Percentiles rank a stretch among this genome's conserved stretches.
Evolutionary conservation across 305 asterid genomes (phyloP).

Genomic region (Nicotiana rustica): DNA sequence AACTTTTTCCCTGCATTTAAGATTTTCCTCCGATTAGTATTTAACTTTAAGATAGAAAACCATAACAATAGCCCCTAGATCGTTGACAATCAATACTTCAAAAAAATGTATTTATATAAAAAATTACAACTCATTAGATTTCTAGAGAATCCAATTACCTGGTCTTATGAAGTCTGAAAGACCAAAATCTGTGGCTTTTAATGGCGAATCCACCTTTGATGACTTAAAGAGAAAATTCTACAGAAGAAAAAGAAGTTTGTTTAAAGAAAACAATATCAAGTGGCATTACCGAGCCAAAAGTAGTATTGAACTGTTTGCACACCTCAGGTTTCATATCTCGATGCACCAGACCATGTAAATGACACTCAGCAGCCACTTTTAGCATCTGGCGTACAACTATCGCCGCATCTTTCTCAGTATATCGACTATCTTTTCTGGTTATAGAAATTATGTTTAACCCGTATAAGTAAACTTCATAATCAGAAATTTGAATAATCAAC

Average conservation of each 20-base stretch:
- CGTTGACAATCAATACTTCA: neutral
- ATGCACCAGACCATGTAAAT: conserved; percentile 88
- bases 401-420: conserved; percentile 93
- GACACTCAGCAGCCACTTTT: conserved; percentile 92
- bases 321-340: conserved; percentile 98
- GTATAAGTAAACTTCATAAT: conserved; percentile 39
- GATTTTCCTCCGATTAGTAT: conserved; percentile 27
- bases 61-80: neutral
- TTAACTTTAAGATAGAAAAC: conserved; percentile 25
- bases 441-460: conserved; percentile 36
- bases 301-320: conserved; percentile 34
- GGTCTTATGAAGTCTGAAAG: conserved; percentile 88
- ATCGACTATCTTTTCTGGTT: conserved; percentile 85
- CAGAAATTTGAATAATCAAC: conserved; percentile 33
- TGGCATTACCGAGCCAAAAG: conserved; percentile 35
- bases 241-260: conserved; percentile 38
- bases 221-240: conserved; percentile 88
- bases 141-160: conserved; percentile 50
- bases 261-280: conserved; percentile 37
- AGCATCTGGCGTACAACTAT: conserved; percentile 87
- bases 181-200: conserved; percentile 91
- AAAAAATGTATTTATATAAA: neutral
- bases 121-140: neutral
- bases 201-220: conserved; percentile 70
- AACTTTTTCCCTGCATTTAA: conserved; percentile 65